These are phyloP conservation scores for Carex scoparia DNA, from an alignment of 176 grass and related monocot genomes.

Conservation along the genomic window DNA sequence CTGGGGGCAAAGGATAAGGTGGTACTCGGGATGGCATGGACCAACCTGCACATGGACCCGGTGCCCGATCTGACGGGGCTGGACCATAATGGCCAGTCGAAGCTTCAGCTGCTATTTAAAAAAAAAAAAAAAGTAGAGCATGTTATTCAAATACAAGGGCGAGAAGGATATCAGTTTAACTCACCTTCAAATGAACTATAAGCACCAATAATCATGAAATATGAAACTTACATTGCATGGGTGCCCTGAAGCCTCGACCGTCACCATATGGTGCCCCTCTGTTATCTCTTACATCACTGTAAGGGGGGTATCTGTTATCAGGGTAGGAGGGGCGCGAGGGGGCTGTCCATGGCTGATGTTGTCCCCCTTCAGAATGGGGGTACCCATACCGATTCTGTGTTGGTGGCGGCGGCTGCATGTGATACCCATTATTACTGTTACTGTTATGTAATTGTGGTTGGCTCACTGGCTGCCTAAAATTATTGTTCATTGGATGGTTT, in stretches of 20 bases:
- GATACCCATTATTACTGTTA: conserved; percentile 55
- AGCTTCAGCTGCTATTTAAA: conserved; percentile 26
- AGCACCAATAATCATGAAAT: not conserved
- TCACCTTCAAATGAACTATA: not conserved
- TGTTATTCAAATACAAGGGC: not conserved
- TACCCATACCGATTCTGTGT: conserved; percentile 59
- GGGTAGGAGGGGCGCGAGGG: conserved; percentile 24
- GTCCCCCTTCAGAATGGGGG: conserved; percentile 45
- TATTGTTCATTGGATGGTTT: conserved; percentile 16
- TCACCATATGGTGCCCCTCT: conserved; percentile 44
- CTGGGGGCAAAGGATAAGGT: conserved; percentile 37
- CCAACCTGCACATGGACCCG: conserved; percentile 60
- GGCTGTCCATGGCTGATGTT: conserved; percentile 34
- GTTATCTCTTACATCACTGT: conserved; percentile 37
- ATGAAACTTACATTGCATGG: conserved; percentile 47
- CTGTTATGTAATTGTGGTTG: conserved; percentile 36
- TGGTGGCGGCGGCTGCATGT: conserved; percentile 54
- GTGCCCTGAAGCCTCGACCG: conserved; percentile 48
- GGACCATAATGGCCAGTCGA: conserved; percentile 43
- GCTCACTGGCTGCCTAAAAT: conserved; percentile 15
- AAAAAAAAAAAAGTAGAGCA: not conserved
- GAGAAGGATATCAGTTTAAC: not conserved
- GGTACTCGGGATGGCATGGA: conserved; percentile 52
- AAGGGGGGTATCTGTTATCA: conserved; percentile 44
- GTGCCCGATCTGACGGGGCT: conserved; percentile 42